Conservation (phyloP, 2,329 filamentous ascomycete genomes). For the Sphaceloma murrayae region DNA sequence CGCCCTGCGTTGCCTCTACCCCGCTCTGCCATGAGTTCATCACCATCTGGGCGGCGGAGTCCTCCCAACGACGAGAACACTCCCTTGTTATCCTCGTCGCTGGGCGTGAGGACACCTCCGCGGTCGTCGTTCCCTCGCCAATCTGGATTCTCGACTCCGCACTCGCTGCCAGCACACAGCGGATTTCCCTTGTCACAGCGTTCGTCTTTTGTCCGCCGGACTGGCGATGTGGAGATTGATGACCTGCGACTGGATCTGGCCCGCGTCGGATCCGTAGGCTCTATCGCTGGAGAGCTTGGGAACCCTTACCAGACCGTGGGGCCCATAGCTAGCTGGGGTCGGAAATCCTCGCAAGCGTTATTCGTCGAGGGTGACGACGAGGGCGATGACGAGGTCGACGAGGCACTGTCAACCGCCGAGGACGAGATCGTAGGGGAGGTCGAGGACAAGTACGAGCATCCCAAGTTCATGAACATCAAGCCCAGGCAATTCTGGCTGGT, state of each 20-base stretch:
- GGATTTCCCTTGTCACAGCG: conserved; percentile 4
- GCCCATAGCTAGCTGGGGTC: not conserved
- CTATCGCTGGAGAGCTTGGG: conserved; percentile 1
- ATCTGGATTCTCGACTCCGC: not conserved
- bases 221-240: conserved; percentile 4
- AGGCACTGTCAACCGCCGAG: conserved; percentile 2
- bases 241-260: conserved; percentile 9
- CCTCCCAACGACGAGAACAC: not conserved
- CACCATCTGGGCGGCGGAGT: not conserved
- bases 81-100: conserved; percentile 2
- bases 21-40: conserved; percentile 7
- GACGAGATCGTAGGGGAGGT: conserved; percentile 3
- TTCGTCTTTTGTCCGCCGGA: not conserved
- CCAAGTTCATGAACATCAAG: conserved; percentile 19
- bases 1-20: too few species aligned
- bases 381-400: conserved; percentile 1
- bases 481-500: conserved; percentile 18
- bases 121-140: not conserved
- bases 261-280: conserved; percentile 1
- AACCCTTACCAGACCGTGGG: conserved; percentile 8
- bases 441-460: conserved; percentile 9
- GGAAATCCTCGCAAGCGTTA: conserved; percentile 13
- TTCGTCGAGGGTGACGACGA: conserved; percentile 16
- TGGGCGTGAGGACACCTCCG: not conserved
- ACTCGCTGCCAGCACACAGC: conserved; percentile 1